phyloP scores from a whole-genome alignment of 257 asterid genomes.

The Solanum chaucha region DNA sequence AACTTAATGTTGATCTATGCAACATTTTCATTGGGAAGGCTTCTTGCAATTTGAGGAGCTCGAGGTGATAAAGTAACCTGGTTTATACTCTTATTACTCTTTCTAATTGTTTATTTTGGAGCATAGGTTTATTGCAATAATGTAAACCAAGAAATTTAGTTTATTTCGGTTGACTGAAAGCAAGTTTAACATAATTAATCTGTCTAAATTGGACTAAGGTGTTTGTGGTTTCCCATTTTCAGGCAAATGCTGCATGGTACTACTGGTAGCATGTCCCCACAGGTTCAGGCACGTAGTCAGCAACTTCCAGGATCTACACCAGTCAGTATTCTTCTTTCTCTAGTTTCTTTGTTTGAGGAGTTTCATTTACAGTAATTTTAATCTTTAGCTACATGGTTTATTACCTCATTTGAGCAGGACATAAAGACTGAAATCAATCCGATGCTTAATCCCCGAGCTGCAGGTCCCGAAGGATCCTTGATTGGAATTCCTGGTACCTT shows the following conservation, averaged over 20 bases:
- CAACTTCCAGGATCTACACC: slow-evolving; percentile 89
- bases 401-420: slow-evolving; percentile 38
- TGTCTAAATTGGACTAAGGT: neutral
- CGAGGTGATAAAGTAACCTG: neutral
- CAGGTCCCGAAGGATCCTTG: slow-evolving; percentile 82
- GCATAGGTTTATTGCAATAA: neutral
- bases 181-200: neutral
- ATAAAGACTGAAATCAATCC: slow-evolving; percentile 88
- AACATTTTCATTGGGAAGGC: neutral
- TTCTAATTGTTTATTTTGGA: neutral
- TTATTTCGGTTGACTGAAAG: neutral
- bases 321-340: slow-evolving; percentile 40
- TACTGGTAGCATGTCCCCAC: slow-evolving; percentile 85
- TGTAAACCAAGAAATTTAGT: neutral
- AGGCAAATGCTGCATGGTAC: slow-evolving; percentile 84
- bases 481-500: slow-evolving; percentile 79
- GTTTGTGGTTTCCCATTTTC: slow-evolving; percentile 8
- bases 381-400: neutral
- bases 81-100: neutral
- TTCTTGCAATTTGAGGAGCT: neutral
- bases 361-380: neutral
- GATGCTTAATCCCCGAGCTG: slow-evolving; percentile 63
- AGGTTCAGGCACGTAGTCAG: slow-evolving; percentile 81
- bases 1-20: neutral
- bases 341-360: neutral